These are phyloP conservation scores for Trichoderma oligosporum DNA, from an alignment of 2,329 filamentous ascomycete genomes.

Conservation along the genomic window DNA sequence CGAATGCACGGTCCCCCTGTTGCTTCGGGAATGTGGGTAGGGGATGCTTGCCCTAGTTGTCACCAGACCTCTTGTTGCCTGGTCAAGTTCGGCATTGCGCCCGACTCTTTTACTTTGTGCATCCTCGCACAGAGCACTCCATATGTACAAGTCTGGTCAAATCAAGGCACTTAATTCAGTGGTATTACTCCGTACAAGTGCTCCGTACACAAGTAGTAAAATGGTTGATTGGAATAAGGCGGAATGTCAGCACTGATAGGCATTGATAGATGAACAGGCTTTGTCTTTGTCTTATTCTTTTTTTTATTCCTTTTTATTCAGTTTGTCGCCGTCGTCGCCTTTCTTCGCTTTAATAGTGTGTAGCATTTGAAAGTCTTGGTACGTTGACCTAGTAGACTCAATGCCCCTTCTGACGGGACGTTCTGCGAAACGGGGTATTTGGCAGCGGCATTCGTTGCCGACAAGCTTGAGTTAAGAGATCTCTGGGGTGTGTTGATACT, in stretches of 20 bases:
- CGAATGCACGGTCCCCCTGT: conserved; percentile 25
- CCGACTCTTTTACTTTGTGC: conserved; percentile 15
- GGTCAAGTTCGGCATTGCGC: conserved; percentile 8
- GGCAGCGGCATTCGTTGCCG: conserved; percentile 15
- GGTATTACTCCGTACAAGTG: neutral
- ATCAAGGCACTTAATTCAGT: conserved; percentile 9
- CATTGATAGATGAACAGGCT: neutral
- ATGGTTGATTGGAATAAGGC: neutral
- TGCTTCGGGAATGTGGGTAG: conserved; percentile 17
- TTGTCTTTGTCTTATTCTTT: neutral
- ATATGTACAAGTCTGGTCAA: conserved; percentile 14
- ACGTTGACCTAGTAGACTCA: neutral
- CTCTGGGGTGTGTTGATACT: conserved; percentile 12
- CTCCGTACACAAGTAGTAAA: neutral
- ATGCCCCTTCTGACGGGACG: neutral
- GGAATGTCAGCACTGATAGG: neutral
- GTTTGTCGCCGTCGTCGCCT: no score
- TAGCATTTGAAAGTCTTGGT: neutral
- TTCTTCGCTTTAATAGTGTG: no score
- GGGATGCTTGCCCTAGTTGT: conserved; percentile 15
- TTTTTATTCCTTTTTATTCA: neutral
- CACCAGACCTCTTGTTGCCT: conserved; percentile 14
- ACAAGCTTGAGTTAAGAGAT: conserved; percentile 11
- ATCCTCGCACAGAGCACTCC: conserved; percentile 11
- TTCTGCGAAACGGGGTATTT: conserved; percentile 14